These are phyloP conservation scores for Baorangia bicolor DNA, from an alignment of 768 basidiomycete species.

Conservation along the genomic window DNA sequence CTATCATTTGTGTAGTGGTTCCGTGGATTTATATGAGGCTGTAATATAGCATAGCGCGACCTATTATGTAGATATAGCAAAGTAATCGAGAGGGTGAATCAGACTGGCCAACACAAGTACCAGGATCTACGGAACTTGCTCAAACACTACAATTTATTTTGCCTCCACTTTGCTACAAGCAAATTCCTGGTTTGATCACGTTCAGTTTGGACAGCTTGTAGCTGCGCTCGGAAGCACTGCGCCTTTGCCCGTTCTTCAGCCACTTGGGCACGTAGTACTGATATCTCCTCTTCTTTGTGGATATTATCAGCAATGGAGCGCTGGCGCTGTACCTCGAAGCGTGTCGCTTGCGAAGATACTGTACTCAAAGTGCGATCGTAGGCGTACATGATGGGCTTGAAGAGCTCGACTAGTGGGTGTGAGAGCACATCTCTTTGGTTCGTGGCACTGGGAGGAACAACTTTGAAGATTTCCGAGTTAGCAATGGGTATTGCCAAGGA, in stretches of 20 bases:
- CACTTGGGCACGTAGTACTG: conserved; percentile 2
- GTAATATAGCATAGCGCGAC: neutral
- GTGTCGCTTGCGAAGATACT: conserved; percentile 1
- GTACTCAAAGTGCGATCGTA: conserved; percentile 4
- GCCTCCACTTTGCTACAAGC: conserved; percentile 7
- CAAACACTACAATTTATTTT: neutral
- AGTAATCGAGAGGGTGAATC: neutral
- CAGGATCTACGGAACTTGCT: neutral
- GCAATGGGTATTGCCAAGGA: neutral
- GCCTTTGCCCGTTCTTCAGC: conserved; percentile 6
- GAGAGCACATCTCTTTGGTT: neutral
- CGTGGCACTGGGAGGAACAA: neutral
- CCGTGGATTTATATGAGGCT: neutral
- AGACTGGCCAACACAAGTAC: neutral
- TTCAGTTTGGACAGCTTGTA: conserved; percentile 2
- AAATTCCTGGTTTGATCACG: conserved; percentile 9
- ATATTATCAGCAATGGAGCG: conserved; percentile 4
- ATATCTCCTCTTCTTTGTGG: conserved; percentile 4
- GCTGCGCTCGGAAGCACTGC: conserved; percentile 1
- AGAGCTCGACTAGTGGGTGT: conserved; percentile 6
- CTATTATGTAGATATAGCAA: neutral
- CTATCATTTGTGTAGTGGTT: neutral
- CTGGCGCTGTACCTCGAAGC: conserved; percentile 13
- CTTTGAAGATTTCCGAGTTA: neutral
- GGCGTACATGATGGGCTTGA: conserved; percentile 11